Conservation (phyloP, 2,329 filamentous ascomycete species). For the Paracamarosporium sp. region DNA sequence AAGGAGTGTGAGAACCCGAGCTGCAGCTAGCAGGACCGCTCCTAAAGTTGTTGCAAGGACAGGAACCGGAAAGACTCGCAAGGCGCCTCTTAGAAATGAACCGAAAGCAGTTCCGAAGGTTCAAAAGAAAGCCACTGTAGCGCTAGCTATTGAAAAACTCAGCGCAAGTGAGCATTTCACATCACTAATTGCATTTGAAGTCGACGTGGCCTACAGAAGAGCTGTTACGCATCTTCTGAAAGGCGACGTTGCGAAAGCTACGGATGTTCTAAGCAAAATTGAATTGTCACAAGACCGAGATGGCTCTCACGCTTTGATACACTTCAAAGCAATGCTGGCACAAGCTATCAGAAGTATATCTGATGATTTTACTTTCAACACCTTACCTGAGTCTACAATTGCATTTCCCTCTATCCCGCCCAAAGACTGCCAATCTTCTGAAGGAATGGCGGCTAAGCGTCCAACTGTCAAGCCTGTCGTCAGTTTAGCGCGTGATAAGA, state of each 20-base stretch:
- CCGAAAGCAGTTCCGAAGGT: slow-evolving; percentile 17
- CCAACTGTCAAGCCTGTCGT: slow-evolving; percentile 13
- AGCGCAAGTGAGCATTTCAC: slow-evolving; percentile 45
- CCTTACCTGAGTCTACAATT: slow-evolving; percentile 90
- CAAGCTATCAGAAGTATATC: slow-evolving; percentile 76
- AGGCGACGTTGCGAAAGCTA: slow-evolving; percentile 37
- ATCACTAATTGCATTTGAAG: slow-evolving; percentile 51
- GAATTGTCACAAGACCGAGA: slow-evolving; percentile 46
- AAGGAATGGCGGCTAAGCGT: slow-evolving; percentile 24
- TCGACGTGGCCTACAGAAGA: slow-evolving; percentile 59
- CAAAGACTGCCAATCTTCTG: slow-evolving; percentile 34
- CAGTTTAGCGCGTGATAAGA: slow-evolving; percentile 32
- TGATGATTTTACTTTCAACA: slow-evolving; percentile 83
- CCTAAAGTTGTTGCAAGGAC: slow-evolving; percentile 18
- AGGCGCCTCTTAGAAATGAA: slow-evolving; percentile 21
- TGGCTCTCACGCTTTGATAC: slow-evolving; percentile 62
- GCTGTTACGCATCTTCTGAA: slow-evolving; percentile 50
- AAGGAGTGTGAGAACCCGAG: slow-evolving; percentile 27
- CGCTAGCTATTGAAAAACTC: slow-evolving; percentile 8
- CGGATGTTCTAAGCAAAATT: slow-evolving; percentile 32
- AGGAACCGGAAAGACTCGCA: slow-evolving; percentile 21
- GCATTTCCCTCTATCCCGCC: slow-evolving; percentile 74
- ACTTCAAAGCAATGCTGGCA: slow-evolving; percentile 71
- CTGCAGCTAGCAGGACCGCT: slow-evolving; percentile 24
- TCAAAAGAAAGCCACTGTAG: slow-evolving; percentile 14